Evolutionary conservation across 2,329 filamentous ascomycete species (phyloP), one percentile per base, ranked within the genome.

Genomic region (Stromatinia cepivora): DNA sequence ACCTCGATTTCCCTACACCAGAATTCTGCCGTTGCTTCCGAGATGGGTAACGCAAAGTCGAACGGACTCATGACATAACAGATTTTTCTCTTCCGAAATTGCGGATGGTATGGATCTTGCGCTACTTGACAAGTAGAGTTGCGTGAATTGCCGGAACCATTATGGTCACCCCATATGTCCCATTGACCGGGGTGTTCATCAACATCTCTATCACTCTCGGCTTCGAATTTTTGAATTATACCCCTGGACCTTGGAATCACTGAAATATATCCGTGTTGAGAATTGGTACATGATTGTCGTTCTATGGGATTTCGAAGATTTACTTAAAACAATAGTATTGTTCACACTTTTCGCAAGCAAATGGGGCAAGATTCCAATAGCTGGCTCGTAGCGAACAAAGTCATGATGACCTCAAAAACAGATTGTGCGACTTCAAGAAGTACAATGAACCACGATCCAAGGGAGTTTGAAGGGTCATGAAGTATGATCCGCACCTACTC

Each of bases 241-340:
- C 22, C 36, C 10, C 11, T 6, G 10, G 1, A 6, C n/a, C 2
- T 15, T 8, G 11, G 11, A 36, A 20, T 15, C 8, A 1, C 0
- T n/a, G 36, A 11, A 3, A 57, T 9, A 9, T 8, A 6, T 36
- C 54, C 20, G 20, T 34, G 8, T n/a, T 1, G 3, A 25, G 11
- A 5, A 17, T 25, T 15, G 7, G 13, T 17, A 7, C 22, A 57
- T 8, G 6, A 39, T 57, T 9, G 1, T 22, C 22, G 1, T 57
- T 25, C 34, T 39, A 20, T 1, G 25, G 22, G 15, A 25, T 20
- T 6, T 11, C 54, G 13, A 39, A 4, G 9, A 25, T 15, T 39
- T 6, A 1, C 15, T 13, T 17, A 39, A 42, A 10, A 0, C 13
- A 58, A 39, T 25, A 42, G 39, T 42, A 15, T 42, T 42, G 3